Evolutionary conservation across 257 asterid genomes (phyloP).

Genomic region (Jacaranda mimosifolia): DNA sequence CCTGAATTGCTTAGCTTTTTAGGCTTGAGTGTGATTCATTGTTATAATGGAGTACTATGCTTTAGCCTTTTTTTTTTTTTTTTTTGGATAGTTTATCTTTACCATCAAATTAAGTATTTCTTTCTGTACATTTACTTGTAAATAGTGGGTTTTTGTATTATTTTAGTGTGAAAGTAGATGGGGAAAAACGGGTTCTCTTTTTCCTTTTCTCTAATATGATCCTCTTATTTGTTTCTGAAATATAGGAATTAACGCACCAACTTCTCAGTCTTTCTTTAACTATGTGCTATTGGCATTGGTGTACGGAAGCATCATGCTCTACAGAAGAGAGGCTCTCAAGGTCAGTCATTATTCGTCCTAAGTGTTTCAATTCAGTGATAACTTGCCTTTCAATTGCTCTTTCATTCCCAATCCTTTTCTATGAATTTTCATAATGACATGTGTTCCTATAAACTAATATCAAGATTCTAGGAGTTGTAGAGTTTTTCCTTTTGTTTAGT

Average conservation of each 20-base stretch:
- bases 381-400: conserved; percentile 22
- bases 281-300: conserved; percentile 83
- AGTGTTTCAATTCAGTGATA: not conserved
- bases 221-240: conserved; percentile 24
- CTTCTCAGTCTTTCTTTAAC: conserved; percentile 95
- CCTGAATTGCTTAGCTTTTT: conserved; percentile 22
- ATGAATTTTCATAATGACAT: not conserved
- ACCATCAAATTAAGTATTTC: not conserved
- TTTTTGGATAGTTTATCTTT: not conserved
- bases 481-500: not conserved
- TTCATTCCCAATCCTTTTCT: conserved; percentile 4
- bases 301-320: conserved; percentile 81
- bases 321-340: conserved; percentile 80
- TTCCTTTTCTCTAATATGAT: conserved; percentile 6
- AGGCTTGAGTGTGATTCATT: conserved; percentile 22
- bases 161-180: not conserved
- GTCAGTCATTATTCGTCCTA: conserved; percentile 48
- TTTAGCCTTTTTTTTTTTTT: too few species aligned
- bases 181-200: not conserved
- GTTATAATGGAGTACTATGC: conserved; percentile 2
- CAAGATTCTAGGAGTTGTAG: not conserved
- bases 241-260: conserved; percentile 93
- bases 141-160: not conserved
- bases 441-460: not conserved
- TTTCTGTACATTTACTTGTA: conserved; percentile 19